These are phyloP conservation scores for Spencermartinsiella europaea DNA, from an alignment of 805 yeast species.

Conservation along the genomic window DNA sequence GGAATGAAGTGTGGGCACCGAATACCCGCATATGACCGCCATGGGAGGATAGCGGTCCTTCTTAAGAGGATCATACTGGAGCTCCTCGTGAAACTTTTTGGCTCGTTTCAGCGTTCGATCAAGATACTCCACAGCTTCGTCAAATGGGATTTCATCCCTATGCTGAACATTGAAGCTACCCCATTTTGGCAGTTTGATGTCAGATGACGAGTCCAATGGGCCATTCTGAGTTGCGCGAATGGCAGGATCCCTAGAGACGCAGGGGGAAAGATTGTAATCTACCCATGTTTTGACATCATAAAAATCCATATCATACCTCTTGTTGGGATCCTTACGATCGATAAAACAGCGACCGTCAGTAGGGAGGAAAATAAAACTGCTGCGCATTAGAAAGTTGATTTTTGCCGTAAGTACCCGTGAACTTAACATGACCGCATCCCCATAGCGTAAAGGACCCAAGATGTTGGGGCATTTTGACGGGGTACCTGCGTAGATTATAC, in stretches of 20 bases:
- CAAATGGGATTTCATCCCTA: slow-evolving; percentile 20
- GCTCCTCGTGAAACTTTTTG: slow-evolving; percentile 49
- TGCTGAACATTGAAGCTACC: slow-evolving; percentile 9
- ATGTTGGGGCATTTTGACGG: slow-evolving; percentile 84
- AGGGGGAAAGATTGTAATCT: slow-evolving; percentile 66
- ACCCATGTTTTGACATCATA: slow-evolving; percentile 81
- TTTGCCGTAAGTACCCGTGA: slow-evolving; percentile 73
- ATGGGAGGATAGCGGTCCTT: slow-evolving; percentile 66
- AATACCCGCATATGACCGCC: slow-evolving; percentile 74
- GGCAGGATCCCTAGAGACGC: slow-evolving; percentile 41
- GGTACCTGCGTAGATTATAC: slow-evolving; percentile 73
- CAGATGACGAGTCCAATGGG: background rate
- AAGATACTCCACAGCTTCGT: slow-evolving; percentile 63
- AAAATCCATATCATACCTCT: slow-evolving; percentile 49
- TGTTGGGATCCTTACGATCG: slow-evolving; percentile 38
- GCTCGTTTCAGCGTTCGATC: slow-evolving; percentile 55
- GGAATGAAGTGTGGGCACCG: slow-evolving; percentile 81
- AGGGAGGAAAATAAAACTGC: slow-evolving; percentile 76
- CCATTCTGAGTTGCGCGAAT: slow-evolving; percentile 12
- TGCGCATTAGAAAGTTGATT: slow-evolving; percentile 83
- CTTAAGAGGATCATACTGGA: slow-evolving; percentile 48
- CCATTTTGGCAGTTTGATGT: background rate
- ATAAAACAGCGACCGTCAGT: slow-evolving; percentile 67
- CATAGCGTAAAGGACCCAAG: slow-evolving; percentile 76
- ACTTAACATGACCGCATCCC: slow-evolving; percentile 73